Base-by-base conservation (phyloP, 805 yeast genomes). In the Ogataea pignaliae region DNA sequence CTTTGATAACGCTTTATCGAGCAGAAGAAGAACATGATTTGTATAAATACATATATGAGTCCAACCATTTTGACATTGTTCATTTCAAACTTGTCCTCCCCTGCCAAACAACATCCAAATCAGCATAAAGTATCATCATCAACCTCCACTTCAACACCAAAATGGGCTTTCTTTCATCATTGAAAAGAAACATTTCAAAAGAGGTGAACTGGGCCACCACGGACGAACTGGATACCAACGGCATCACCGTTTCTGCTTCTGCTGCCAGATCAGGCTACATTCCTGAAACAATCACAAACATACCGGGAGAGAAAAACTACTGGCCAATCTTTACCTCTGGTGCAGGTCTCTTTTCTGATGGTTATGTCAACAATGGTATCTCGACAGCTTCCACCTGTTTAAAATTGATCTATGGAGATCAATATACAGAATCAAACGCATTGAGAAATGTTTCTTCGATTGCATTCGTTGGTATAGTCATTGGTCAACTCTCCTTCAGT, bases 321-420 rank as follows among this genome's bases (percentile, higher is more conserved):
- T 76, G 88, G 84, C 81, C 93, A 5, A 80, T 86, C 40, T 71
- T 85, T 50, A 82, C 88, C 11, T 81, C 96, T 1, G 97, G 97
- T 50, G 93, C 96, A 0, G 97, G 97, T 43, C 72, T 90, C 37
- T 89, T 90, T 66, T 83, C 95, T 32, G 98, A 91, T 66, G 97
- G 97, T 42, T 90, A 89, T 61, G 84, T 88, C 48, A 89, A 89
- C 63, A 88, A 87, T 66, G 81, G 93, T 42, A 85, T 88, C 45
- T 77, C 87, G 46, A 76, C 93, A 10, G 95, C 84, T 14, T 73
- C 83, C 31, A 79, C 90, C 14, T 81, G 90, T 69, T 71, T 90
- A 51, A 62, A 74, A 14, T 67, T 60, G 3, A 70, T 90, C 34
- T 90, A 90, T 60, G 88, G 88, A 29, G 61, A 64, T 0, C 78